Conservation (phyloP, 148 eudicot species). For the Diospyros kaki region DNA sequence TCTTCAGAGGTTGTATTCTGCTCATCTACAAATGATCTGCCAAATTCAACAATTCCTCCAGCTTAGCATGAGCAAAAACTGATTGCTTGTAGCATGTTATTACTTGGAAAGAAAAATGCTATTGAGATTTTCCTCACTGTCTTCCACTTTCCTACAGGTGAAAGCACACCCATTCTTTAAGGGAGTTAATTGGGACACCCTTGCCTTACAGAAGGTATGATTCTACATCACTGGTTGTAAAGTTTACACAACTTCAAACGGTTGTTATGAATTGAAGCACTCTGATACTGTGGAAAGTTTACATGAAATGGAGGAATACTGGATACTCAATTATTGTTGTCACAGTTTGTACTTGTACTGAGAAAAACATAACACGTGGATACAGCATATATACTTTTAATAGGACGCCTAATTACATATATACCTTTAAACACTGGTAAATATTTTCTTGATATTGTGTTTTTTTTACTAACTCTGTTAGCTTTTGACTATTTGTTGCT, state of each 20-base stretch:
- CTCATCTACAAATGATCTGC: background rate
- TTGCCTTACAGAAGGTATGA: constrained; percentile 51
- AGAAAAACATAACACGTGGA: no score
- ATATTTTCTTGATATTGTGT: constrained; percentile 7
- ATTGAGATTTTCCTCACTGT: background rate
- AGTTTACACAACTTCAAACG: no score
- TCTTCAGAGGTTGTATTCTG: constrained; percentile 47
- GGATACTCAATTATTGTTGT: no score
- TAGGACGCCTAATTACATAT: no score
- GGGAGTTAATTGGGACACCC: constrained; percentile 68
- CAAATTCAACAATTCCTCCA: background rate
- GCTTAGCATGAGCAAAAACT: background rate
- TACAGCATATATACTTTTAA: no score
- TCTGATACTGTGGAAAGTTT: no score
- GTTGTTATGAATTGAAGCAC: no score
- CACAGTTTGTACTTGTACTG: no score
- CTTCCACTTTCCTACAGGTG: constrained; percentile 31
- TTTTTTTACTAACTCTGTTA: background rate
- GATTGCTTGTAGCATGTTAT: background rate
- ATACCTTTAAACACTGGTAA: background rate
- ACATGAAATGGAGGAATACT: no score
- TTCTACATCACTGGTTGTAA: background rate
- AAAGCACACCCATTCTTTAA: constrained; percentile 56
- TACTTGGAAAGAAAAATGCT: constrained; percentile 5
- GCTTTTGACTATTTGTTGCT: background rate